Base-by-base conservation (phyloP, 768 basidiomycete species). In the Leccinellum albellum region DNA sequence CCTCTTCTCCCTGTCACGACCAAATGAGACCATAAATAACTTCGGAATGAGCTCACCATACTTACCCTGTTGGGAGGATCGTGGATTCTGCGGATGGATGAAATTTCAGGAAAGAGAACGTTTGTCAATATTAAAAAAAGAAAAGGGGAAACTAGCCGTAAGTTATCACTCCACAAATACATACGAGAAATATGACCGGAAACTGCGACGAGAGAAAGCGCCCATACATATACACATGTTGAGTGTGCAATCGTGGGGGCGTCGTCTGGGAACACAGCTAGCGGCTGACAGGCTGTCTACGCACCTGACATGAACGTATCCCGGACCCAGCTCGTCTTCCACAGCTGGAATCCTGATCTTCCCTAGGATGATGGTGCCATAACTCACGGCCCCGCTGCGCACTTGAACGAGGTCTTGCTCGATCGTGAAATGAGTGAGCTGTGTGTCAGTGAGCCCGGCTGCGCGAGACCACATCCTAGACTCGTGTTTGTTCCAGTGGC, bases 311-410 rank as follows among this genome's bases (percentile, higher is more conserved):
- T 91, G 88, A 53, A 90, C 63, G 64, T 79, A 89, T 12, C 88
- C 88, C 62, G 77, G 76, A 28, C 88, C 87, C 29, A 63, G 20
- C 64, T 82, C 74, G 64, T 89, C 88, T 7, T 81, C 75, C 53
- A 89, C 74, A 21, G 81, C 86, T 8, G 87, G 86, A 46, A 91
- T 77, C 63, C 80, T 81, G 68, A 91, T 81, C 78, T 91, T 90
- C 26, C 90, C 89, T 12, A 92, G 69, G 58, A 92, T 81, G 55
- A 91, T 82, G 10, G 79, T 82, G 15, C 89, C 89, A 68, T 91
- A 84, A 56, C 84, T 78, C 32, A 84, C 85, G 35, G 71, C 59
- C 4, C 79, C 87, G 64, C 81, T 85, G 54, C 87, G 76, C 29
- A 78, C 68, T 60, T 72, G 62, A 14, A 79, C 74, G 46, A 81